Conservation (phyloP, 495 filamentous ascomycete species). For the Chaetomium cochliodes region DNA sequence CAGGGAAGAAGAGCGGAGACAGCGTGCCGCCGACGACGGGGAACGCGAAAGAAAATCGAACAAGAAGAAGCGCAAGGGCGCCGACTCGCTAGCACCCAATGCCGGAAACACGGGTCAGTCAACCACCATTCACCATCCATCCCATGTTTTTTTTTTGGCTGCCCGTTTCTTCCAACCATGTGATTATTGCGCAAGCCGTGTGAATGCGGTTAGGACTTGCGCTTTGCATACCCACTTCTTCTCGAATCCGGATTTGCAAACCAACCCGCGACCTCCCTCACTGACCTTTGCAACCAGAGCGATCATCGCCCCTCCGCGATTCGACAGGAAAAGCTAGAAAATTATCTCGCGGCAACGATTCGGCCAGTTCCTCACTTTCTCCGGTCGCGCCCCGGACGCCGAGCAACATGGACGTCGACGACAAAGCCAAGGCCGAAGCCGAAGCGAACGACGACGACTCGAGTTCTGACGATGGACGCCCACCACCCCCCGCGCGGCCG, state of each 20-base stretch:
- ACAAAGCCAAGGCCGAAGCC: conserved; percentile 48
- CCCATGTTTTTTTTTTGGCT: conserved; percentile 1
- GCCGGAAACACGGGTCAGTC: conserved; percentile 65
- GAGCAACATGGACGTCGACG: conserved; percentile 51
- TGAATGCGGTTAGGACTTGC: conserved; percentile 7
- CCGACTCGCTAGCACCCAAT: conserved; percentile 59
- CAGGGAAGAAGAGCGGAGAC: conserved; percentile 41
- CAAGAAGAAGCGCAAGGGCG: conserved; percentile 59
- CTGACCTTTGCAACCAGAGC: conserved; percentile 34
- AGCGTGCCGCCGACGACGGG: conserved; percentile 43
- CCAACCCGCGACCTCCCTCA: conserved; percentile 3
- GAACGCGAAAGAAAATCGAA: conserved; percentile 53
- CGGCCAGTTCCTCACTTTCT: conserved; percentile 65
- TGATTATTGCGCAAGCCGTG: not conserved
- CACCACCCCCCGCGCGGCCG: conserved; percentile 71
- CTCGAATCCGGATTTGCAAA: conserved; percentile 4
- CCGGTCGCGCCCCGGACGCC: conserved; percentile 52
- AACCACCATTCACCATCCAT: not conserved
- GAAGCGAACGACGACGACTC: conserved; percentile 55
- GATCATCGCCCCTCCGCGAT: conserved; percentile 48
- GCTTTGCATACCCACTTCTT: conserved; percentile 10
- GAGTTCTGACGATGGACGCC: conserved; percentile 71
- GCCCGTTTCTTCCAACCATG: not conserved
- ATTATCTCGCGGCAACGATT: conserved; percentile 51
- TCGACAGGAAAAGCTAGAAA: conserved; percentile 46